phyloP scores from a whole-genome alignment of 2,329 filamentous ascomycete species.

The Lasiodiplodia sp. region DNA sequence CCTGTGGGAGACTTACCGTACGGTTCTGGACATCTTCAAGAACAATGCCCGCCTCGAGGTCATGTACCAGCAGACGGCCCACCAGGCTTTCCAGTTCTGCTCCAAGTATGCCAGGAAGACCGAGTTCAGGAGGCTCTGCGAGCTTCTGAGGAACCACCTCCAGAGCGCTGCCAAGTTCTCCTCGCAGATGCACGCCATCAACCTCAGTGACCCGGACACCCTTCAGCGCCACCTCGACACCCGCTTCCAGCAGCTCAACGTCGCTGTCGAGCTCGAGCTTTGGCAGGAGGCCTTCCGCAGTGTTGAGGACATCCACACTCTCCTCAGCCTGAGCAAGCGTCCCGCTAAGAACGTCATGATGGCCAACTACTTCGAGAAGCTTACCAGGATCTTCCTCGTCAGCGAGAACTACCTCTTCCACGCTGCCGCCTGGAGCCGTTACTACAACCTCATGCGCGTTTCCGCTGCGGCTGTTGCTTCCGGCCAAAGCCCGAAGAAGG shows the following conservation, averaged over 20 bases:
- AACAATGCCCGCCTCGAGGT: constrained; percentile 98
- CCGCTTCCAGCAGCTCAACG: constrained; percentile 97
- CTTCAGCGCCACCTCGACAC: constrained; percentile 97
- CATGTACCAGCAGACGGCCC: constrained; percentile 97
- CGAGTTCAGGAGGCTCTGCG: constrained; percentile 97
- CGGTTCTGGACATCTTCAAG: constrained; percentile 96
- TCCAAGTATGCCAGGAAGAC: constrained; percentile 98
- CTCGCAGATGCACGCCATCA: constrained; percentile 98
- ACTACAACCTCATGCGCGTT: constrained; percentile 95
- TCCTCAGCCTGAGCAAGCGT: constrained; percentile 96
- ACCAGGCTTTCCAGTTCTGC: constrained; percentile 99
- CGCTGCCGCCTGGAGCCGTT: constrained; percentile 94
- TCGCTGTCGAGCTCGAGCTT: constrained; percentile 94
- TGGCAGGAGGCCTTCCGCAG: constrained; percentile 99
- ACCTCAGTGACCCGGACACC: constrained; percentile 96
- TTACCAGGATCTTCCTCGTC: constrained; percentile 97
- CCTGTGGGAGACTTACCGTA: constrained; percentile 98
- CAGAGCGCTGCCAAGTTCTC: constrained; percentile 99
- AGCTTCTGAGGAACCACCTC: constrained; percentile 97
- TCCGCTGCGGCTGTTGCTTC: constrained; percentile 83
- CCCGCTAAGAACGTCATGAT: constrained; percentile 99
- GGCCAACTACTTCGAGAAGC: constrained; percentile 99
- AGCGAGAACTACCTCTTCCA: constrained; percentile 99
- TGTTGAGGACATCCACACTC: constrained; percentile 97
- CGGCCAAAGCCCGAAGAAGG: constrained; percentile 89